phyloP scores from a whole-genome alignment of 179 eudicot genomes.

The Silene noctiflora region DNA sequence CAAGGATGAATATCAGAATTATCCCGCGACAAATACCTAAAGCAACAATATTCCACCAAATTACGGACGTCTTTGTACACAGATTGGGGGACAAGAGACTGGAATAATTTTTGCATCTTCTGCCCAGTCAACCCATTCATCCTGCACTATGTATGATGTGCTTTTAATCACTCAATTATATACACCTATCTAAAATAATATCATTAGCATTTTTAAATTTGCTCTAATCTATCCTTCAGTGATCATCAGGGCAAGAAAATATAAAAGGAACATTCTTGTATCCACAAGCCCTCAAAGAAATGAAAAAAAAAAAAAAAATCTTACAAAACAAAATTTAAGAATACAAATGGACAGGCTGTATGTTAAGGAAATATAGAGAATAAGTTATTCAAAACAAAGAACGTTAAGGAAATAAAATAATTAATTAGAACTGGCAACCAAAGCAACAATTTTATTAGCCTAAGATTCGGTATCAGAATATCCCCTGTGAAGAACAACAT shows the following conservation, averaged over 20 bases:
- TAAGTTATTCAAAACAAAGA: background rate
- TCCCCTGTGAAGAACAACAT: no score
- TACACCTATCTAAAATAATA: background rate
- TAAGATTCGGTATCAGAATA: no score
- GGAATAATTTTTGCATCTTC: constrained; percentile 83
- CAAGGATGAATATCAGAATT: constrained; percentile 71
- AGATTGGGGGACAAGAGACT: constrained; percentile 65
- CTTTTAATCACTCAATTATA: constrained; percentile 14
- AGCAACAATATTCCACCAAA: constrained; percentile 92
- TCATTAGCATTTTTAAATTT: background rate
- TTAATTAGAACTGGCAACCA: background rate
- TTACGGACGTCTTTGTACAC: constrained; percentile 63
- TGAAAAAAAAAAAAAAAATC: background rate
- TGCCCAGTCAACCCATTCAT: constrained; percentile 85
- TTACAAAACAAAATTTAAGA: background rate
- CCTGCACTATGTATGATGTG: constrained; percentile 45
- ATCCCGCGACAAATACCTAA: constrained; percentile 84
- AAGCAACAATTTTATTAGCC: background rate
- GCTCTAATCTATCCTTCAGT: no score
- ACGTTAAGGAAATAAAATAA: background rate
- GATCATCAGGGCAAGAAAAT: no score
- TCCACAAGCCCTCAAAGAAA: no score
- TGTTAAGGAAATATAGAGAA: no score
- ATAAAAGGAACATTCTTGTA: no score
- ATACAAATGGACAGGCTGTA: background rate